Evolutionary conservation across 108 stramenopile genomes (phyloP).

Genomic region (Cyclotella sp.): DNA sequence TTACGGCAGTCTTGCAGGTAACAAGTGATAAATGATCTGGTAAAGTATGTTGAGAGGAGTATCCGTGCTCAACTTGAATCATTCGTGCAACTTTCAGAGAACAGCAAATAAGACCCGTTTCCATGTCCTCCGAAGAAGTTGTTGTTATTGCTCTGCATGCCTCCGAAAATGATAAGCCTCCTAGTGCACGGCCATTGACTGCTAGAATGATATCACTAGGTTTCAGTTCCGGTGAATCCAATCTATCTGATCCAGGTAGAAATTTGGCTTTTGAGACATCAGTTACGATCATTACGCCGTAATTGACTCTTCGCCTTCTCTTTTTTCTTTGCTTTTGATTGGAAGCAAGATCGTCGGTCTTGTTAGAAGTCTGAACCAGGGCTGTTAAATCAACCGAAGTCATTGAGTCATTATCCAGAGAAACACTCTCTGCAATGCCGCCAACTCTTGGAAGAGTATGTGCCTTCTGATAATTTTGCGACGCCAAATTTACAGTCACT

Average conservation of each 20-base stretch:
- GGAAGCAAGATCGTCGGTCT: background rate
- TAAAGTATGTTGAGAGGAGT: background rate
- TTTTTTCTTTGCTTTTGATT: constrained; percentile 34
- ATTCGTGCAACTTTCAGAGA: constrained; percentile 33
- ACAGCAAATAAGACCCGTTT: constrained; percentile 24
- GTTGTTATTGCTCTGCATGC: constrained; percentile 60
- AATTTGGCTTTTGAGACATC: constrained; percentile 54
- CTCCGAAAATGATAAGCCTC: constrained; percentile 61
- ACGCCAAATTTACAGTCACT: background rate
- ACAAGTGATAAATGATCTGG: too few relatives aligned
- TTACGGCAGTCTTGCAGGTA: background rate
- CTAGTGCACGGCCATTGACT: constrained; percentile 54
- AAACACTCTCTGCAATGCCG: background rate
- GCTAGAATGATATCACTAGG: constrained; percentile 75
- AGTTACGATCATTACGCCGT: constrained; percentile 62
- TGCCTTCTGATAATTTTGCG: background rate
- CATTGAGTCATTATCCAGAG: background rate
- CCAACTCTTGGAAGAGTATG: background rate
- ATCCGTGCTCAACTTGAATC: background rate
- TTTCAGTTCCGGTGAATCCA: constrained; percentile 22
- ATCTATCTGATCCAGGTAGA: background rate
- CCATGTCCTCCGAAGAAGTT: constrained; percentile 2
- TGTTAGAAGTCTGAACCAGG: background rate
- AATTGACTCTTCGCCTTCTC: constrained; percentile 66
- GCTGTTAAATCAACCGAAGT: background rate